Evolutionary conservation across 1,284 basidiomycete genomes (phyloP).

Genomic region (Papiliotrema nemorosa): DNA sequence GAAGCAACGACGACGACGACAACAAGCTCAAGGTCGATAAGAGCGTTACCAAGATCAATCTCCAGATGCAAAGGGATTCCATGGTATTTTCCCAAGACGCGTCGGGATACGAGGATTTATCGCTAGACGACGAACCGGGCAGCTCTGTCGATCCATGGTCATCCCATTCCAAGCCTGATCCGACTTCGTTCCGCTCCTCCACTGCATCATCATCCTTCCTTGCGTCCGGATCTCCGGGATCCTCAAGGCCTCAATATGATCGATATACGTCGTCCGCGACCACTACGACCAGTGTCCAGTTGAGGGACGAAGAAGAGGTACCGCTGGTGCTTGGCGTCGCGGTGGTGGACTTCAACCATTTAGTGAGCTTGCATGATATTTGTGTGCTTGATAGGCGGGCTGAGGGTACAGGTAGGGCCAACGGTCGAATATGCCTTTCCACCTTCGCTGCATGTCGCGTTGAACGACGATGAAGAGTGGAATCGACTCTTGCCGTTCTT

Average conservation of each 20-base stretch:
- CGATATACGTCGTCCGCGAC: background rate
- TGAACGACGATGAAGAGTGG: conserved; percentile 77
- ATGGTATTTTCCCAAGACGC: too few species aligned
- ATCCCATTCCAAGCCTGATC: background rate
- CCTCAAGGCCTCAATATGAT: background rate
- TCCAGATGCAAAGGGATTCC: too few species aligned
- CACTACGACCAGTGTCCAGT: background rate
- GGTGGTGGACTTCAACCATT: conserved; percentile 84
- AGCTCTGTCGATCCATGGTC: background rate
- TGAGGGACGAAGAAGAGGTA: conserved; percentile 1
- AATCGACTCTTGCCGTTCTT: conserved; percentile 85
- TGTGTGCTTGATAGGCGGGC: background rate
- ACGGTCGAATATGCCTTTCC: conserved; percentile 72
- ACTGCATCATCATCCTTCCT: background rate
- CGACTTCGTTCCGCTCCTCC: background rate
- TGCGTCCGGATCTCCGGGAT: background rate
- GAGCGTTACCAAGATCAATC: too few species aligned
- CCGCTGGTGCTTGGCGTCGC: conserved; percentile 67
- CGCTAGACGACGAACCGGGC: conserved; percentile 5
- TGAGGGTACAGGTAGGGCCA: conserved; percentile 57
- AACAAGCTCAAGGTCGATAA: too few species aligned
- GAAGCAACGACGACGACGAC: too few species aligned
- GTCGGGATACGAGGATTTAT: conserved; percentile 13
- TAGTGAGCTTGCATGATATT: conserved; percentile 54
- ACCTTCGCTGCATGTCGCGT: conserved; percentile 56